Percentiles rank a stretch among this genome's conserved stretches.
Evolutionary conservation across 495 filamentous ascomycete species (phyloP).

Genomic region (Penicillium malachiteum): DNA sequence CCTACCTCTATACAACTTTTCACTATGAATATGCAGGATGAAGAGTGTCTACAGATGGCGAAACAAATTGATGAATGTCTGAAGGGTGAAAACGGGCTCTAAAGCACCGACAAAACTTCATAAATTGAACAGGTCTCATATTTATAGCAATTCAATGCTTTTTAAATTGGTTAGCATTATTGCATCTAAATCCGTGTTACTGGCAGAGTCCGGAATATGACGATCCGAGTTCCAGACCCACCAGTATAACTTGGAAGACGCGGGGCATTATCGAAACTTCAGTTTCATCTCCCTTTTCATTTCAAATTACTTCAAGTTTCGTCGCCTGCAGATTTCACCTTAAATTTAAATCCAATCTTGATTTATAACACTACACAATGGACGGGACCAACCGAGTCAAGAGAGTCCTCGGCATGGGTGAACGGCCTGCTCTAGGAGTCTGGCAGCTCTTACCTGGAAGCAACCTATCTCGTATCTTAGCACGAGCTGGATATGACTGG

Average conservation of each 20-base stretch:
- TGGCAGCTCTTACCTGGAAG: slow-evolving; percentile 10
- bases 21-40: slow-evolving; percentile 25
- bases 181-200: background rate
- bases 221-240: slow-evolving; percentile 1
- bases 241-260: background rate
- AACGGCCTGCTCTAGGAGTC: slow-evolving; percentile 3
- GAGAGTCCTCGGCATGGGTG: slow-evolving; percentile 1
- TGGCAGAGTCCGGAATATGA: background rate
- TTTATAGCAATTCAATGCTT: too few relatives aligned
- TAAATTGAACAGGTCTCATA: too few relatives aligned
- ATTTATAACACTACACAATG: background rate
- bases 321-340: too few relatives aligned
- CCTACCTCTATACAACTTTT: slow-evolving; percentile 24
- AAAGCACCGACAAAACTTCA: too few relatives aligned
- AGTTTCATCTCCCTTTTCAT: too few relatives aligned
- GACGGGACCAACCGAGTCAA: slow-evolving; percentile 4
- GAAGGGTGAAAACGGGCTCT: background rate
- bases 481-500: slow-evolving; percentile 10
- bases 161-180: too few relatives aligned
- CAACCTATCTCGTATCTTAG: slow-evolving; percentile 6
- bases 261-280: background rate
- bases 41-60: slow-evolving; percentile 26
- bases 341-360: too few relatives aligned
- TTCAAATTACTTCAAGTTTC: too few relatives aligned
- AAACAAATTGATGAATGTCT: slow-evolving; percentile 22